Percentiles rank a stretch among this genome's conserved stretches.
Evolutionary conservation across 331 rosid species (phyloP).

Genomic region (Ulmus americana): DNA sequence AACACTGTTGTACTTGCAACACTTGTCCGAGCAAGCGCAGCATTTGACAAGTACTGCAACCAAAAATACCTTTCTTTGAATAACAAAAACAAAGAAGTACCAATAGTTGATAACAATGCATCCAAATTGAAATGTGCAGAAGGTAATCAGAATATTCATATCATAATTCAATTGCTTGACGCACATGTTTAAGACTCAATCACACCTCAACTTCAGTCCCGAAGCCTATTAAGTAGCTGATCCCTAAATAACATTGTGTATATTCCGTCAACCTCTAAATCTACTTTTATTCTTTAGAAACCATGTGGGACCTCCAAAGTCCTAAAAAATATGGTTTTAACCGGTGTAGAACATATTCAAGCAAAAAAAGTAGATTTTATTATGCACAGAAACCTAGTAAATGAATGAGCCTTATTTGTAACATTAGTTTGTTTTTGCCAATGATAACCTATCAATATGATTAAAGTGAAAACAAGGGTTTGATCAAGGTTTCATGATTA

Average conservation of each 20-base stretch:
- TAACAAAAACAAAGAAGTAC: not conserved
- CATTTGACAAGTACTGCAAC: slow-evolving; percentile 90
- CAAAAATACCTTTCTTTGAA: slow-evolving; percentile 1
- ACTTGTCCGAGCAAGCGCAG: slow-evolving; percentile 96
- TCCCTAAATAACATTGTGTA: not conserved
- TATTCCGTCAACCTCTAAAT: not conserved
- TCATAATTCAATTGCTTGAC: not conserved
- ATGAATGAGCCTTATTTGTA: not conserved
- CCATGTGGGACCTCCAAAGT: not conserved
- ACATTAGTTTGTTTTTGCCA: not conserved
- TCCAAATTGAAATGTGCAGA: not conserved
- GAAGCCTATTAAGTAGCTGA: not conserved
- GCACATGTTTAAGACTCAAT: not conserved
- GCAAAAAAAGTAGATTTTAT: not conserved
- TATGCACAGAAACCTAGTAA: not conserved
- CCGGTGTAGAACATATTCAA: slow-evolving; percentile 2
- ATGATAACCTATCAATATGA: not conserved
- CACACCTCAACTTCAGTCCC: not conserved
- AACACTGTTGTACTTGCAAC: slow-evolving; percentile 98
- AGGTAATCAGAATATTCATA: not conserved
- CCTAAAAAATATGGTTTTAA: not conserved
- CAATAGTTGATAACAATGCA: not conserved
- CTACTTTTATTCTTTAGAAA: not conserved
- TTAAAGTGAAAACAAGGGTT: slow-evolving; percentile 4
- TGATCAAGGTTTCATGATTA: not conserved